A percentile compares a stretch with the other conserved stretches of the same genome.
Evolutionary conservation across 2,329 filamentous ascomycete genomes (phyloP).

Genomic region (Thelonectria blattea): DNA sequence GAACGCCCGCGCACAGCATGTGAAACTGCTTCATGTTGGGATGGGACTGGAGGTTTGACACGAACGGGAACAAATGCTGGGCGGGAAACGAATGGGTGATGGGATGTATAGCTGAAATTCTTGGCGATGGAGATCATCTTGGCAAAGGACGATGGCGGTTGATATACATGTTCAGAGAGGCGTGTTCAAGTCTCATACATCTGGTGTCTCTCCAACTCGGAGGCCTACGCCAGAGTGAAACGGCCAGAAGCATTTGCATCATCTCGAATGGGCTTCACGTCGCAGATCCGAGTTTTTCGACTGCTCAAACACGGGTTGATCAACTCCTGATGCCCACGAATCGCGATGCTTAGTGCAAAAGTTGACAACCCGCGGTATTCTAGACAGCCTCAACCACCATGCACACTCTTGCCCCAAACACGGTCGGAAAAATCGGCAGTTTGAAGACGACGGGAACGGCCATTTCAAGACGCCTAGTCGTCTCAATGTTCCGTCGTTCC

Average conservation of each 20-base stretch:
- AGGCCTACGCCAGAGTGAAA: background rate
- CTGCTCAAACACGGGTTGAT: background rate
- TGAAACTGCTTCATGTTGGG: constrained; percentile 1
- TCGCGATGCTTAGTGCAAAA: background rate
- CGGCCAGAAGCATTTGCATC: background rate
- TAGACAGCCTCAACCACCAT: background rate
- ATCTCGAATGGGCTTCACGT: background rate
- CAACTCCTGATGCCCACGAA: background rate
- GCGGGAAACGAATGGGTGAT: background rate
- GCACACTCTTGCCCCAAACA: background rate
- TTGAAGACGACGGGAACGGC: background rate
- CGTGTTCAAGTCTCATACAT: background rate
- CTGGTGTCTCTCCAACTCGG: constrained; percentile 38
- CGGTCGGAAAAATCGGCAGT: constrained; percentile 10
- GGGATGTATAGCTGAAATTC: constrained; percentile 4
- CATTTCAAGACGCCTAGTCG: background rate
- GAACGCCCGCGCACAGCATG: background rate
- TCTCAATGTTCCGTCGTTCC: background rate
- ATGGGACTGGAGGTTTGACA: background rate
- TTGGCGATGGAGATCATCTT: constrained; percentile 10
- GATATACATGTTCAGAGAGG: background rate
- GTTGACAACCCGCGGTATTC: background rate
- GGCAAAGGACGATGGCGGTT: constrained; percentile 25
- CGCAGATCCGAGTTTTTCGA: constrained; percentile 7
- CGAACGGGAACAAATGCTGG: background rate